These are phyloP conservation scores for Phyllostachys edulis DNA, from an alignment of 176 grass and related monocot genomes.

Conservation along the genomic window DNA sequence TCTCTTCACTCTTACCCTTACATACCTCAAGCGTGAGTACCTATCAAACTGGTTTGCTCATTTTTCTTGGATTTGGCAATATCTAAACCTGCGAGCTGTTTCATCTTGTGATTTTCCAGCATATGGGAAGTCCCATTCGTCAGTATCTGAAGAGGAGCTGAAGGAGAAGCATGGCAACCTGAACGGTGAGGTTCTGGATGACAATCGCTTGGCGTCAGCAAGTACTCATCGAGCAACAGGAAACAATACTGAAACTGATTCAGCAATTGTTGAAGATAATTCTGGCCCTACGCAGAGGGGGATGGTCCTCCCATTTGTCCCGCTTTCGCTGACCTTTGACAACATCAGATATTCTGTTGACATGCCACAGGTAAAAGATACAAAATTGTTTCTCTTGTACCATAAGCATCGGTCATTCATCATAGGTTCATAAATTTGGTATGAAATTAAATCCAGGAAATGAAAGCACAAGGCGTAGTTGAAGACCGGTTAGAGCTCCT, in stretches of 20 bases:
- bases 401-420: background rate
- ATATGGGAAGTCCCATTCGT: conserved; percentile 60
- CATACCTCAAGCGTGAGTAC: conserved; percentile 63
- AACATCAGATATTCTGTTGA: conserved; percentile 82
- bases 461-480: conserved; percentile 72
- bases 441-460: conserved; percentile 63
- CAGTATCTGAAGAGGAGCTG: conserved; percentile 75
- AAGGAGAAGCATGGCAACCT: conserved; percentile 68
- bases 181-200: conserved; percentile 48
- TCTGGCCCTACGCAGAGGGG: conserved; percentile 50
- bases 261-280: conserved; percentile 8
- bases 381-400: conserved; percentile 11
- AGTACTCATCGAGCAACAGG: conserved; percentile 30
- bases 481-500: conserved; percentile 75
- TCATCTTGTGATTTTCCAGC: conserved; percentile 49
- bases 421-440: conserved; percentile 11
- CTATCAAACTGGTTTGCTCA: background rate
- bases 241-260: conserved; percentile 12
- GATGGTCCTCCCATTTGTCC: conserved; percentile 89
- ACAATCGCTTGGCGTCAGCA: conserved; percentile 38
- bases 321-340: conserved; percentile 80
- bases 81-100: background rate
- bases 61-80: conserved; percentile 10
- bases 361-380: conserved; percentile 79
- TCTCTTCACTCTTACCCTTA: conserved; percentile 71